A percentile compares a stretch with the other conserved stretches of the same genome.
Evolutionary conservation across 805 yeast genomes (phyloP).

Genomic region (Kuraishia molischiana): DNA sequence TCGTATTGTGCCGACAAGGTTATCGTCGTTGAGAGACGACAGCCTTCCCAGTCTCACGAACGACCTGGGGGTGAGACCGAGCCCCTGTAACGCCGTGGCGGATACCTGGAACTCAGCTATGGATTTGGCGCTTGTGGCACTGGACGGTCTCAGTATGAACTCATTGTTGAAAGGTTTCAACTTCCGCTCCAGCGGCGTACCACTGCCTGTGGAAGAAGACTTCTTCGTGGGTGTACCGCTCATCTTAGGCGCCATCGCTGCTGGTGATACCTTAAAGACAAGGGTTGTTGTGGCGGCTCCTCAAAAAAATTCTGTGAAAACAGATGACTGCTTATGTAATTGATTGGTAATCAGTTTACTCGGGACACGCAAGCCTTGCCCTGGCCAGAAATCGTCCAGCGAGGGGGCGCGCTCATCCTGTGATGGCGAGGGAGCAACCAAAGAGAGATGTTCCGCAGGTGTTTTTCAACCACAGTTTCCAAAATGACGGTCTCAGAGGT

Average conservation of each 20-base stretch:
- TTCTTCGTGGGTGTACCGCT: neutral
- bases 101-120: neutral
- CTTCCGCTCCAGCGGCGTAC: neutral
- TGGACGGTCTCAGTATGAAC: neutral
- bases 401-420: no score
- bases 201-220: neutral
- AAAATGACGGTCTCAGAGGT: conserved; percentile 21
- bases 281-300: no score
- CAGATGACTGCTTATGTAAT: no score
- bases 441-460: neutral
- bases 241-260: neutral
- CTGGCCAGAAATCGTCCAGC: no score
- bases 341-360: no score
- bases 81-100: neutral
- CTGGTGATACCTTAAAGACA: no score
- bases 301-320: no score
- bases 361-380: no score
- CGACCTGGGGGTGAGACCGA: neutral
- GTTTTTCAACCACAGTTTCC: neutral
- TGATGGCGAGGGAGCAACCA: no score
- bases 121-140: neutral
- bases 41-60: neutral
- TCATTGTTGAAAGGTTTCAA: neutral
- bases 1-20: neutral
- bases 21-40: neutral